Evolutionary conservation across 352 stramenopile genomes (phyloP), one percentile per base, ranked within the genome.

Genomic region (Elongisporangium anandrum): DNA sequence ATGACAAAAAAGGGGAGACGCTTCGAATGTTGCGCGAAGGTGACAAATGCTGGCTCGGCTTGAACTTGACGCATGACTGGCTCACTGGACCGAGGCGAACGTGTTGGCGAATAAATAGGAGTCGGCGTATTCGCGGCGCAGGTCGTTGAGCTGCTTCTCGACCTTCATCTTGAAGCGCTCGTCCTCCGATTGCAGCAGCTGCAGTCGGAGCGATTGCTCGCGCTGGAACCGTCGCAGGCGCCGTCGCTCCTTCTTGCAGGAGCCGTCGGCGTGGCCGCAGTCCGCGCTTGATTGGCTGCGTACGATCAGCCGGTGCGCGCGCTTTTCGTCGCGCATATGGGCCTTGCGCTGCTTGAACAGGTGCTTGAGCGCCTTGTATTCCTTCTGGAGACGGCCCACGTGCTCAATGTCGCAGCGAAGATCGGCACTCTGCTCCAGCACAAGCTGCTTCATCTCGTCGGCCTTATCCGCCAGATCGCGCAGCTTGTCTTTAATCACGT

Each of bases 51-150:
- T n/a, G n/a, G n/a, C n/a, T n/a, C n/a, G 9, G 29, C 29, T 45
- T 45, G 34, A 45, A 48, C 45, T 57, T 41, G 66, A 64, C 50
- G 60, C 41, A 47, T 13, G 23, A 59, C 12, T 10, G 19, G 39
- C 41, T 57, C 17, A 53, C 22, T 53, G 22, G 22, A 53, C 52
- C 0, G 56, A 29, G 29, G 61, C 22, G 23, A 38, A 50, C 24
- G 70, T 60, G 50, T 65, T 72, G 59, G 70, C 60, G 63, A 90
- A 88, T 17, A 92, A 78, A 67, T 77, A 88, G 34, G 75, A 75
- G 59, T 89, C 75, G 21, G 70, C 63, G 66, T 90, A 90, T 65
- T 90, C 75, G 57, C 77, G 77, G 10, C 74, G 73, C 29, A 93
- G 59, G 24, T 90, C 70, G 12, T 59, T 61, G 48, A 88, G 58